Evolutionary conservation across 148 eudicot genomes (phyloP), one percentile per base, ranked within the genome.

Genomic region (Chenopodium album): DNA sequence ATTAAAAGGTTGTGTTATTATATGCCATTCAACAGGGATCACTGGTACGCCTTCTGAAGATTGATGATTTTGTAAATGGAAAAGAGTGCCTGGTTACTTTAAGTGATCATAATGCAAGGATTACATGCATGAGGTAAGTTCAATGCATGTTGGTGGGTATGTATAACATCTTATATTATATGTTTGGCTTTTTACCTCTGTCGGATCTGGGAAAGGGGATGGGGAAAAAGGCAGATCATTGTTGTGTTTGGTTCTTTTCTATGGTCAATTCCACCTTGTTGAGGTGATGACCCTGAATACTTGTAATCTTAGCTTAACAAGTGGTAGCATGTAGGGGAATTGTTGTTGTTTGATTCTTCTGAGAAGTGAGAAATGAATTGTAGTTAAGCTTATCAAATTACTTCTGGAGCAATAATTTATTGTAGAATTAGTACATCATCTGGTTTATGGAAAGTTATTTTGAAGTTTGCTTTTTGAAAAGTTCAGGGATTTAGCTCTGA

Each of bases 71-170:
- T 71, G 32, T 86, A 1, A 64, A 78, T 47, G 89, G 86, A 73
- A 69, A 52, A 63, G 81, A 77, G 63, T 81, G 82, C 60, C 77
- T 86, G 31, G 77, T 76, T 28, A 69, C 87, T 9, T 77, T 87
- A 44, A 85, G 82, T 68, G 92, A 80, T 84, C 98, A 92, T 77
- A 85, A 77, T 77, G 93, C 95, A 71, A 91, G 88, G 83, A 84
- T 94, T 79, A 94, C 95, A 44, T 92, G 92, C 83, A 90, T 92
- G 92, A 88, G 95, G 98, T 94, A 84, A 78, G 88, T 75, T 84
- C 63, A 63, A 78, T 75, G 73, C 9, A 37, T 10, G 32, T 52
- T 78, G 44, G 29, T 26, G 26, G 70, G 20, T 68, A n/a, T 78
- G 17, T 78, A 6, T 29, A 56, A 29, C 34, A 68, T 68, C 22